Base-by-base conservation (phyloP, 768 basidiomycete species). In the Lactarius tabidus region DNA sequence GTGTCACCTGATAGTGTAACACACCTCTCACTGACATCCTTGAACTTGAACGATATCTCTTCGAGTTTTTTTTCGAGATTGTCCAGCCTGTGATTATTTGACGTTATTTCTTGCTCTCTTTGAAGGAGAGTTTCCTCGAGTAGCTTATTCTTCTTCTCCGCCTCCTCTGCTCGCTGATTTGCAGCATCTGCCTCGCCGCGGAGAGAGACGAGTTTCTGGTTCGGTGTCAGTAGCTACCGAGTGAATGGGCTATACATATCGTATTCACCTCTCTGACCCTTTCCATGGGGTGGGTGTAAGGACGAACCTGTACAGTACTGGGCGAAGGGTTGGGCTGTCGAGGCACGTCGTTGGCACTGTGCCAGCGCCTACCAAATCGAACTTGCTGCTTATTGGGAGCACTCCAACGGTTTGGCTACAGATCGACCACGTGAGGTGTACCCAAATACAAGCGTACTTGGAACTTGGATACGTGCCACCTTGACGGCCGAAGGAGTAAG, bases 111-210 rank as follows among this genome's bases (percentile, higher is more conserved):
- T 36, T 66, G 60, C 0, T 66, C 65, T 41, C n/a, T 57, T 51
- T 66, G 60, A 15, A 66, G 65, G 6, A 66, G 60, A 2, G 65
- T 33, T n/a, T 66, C 60, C 41, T 66, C 54, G 33, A 66, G 65
- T 51, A 17, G 4, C 61, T 66, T 66, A 29, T 45, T 59, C 33
- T 58, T 58, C 12, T 39, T 23, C 10, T 62, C 65, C 18, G 61
- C 60, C 15, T 15, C 18, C 26, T 66, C 65, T 28, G 65, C 65
- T 20, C 60, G 65, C 17, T 5, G 6, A 12, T 31, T 17, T 4
- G 65, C 65, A 14, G 38, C 3, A 23, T 66, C 65, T 23, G 60
- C 60, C 41, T 66, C 65, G n/a, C 18, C 51, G 20, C 65, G 65
- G 28, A 66, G 65, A 28, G 31, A 12, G 9, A 60, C 33, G 33